Base-by-base conservation (phyloP, 176 grass and related monocot genomes). In the Musa beccarii region DNA sequence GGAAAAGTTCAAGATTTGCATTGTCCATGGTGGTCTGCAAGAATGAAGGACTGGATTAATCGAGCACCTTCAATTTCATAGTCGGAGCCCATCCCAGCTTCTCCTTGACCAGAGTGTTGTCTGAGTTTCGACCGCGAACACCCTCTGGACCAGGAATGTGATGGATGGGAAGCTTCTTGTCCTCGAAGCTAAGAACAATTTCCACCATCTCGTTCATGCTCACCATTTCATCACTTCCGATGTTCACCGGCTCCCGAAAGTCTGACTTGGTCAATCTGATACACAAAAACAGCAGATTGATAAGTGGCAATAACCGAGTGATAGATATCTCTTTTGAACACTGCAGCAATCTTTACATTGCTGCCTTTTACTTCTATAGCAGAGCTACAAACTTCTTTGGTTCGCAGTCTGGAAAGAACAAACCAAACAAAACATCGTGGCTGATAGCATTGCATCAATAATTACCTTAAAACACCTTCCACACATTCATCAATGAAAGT, bases 401-500 rank as follows among this genome's bases (percentile, higher is more conserved):
- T 43, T 43, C 0, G 4, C 34, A 43, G 34, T 43, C 34, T 43
- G 34, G 34, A 6, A 43, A 43, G 34, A 43, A 43, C 34, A 43
- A 6, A 43, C 34, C 34, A 43, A 7, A 62, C 57, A 17, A 62
- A 62, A 21, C 20, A 62, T 62, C 2, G 9, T 19, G 64, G n/a
- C 50, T 2, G 12, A 83, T 14, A 59, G 0, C 55, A 52, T 7
- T 6, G 4, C 34, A 3, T 10, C 10, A 69, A 29, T 11, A 12
- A 72, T 76, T 82, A 84, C 88, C 88, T 86, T 24, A 89, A 81
- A 71, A 87, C 81, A 61, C 85, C 89, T 81, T 91, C 85, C 1
- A 91, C 89, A 54, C 89, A 91, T 72, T 91, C 89, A 83, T 91
- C 89, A 69, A 91, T 91, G 78, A 87, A 91, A 68, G 85, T 91